phyloP scores from a whole-genome alignment of 2,329 filamentous ascomycete species.

The Arachnomyces sp. region DNA sequence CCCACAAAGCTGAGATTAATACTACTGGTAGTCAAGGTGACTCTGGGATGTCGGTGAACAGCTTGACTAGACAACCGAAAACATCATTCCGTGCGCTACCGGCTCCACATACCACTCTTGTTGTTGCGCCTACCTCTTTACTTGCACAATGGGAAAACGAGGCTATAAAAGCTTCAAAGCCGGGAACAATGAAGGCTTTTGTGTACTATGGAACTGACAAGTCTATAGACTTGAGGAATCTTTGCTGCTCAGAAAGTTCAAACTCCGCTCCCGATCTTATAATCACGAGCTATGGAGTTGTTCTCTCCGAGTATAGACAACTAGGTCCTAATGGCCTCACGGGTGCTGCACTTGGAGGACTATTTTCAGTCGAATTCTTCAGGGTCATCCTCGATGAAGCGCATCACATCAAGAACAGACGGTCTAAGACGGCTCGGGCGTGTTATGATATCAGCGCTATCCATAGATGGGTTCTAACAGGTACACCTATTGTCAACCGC shows the following conservation, averaged over 20 bases:
- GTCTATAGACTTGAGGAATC: conserved; percentile 61
- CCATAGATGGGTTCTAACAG: conserved; percentile 89
- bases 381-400: conserved; percentile 92
- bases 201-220: conserved; percentile 93
- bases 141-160: conserved; percentile 97
- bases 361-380: conserved; percentile 93
- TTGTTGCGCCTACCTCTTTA: conserved; percentile 94
- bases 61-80: conserved; percentile 53
- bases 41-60: conserved; percentile 44
- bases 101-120: conserved; percentile 83
- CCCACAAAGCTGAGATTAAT: conserved; percentile 53
- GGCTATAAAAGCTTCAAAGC: conserved; percentile 77
- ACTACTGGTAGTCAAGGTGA: neutral
- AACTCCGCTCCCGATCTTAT: conserved; percentile 75
- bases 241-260: conserved; percentile 69
- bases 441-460: conserved; percentile 81
- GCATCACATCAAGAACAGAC: conserved; percentile 82
- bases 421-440: conserved; percentile 88
- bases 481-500: conserved; percentile 93
- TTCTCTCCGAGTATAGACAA: conserved; percentile 81
- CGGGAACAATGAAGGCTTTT: conserved; percentile 72
- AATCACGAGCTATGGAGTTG: conserved; percentile 88
- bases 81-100: conserved; percentile 50
- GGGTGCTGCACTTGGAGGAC: conserved; percentile 56
- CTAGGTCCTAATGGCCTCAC: conserved; percentile 56